These are phyloP conservation scores for Porpolomopsis calyptriformis DNA, from an alignment of 768 basidiomycete species.

Conservation along the genomic window DNA sequence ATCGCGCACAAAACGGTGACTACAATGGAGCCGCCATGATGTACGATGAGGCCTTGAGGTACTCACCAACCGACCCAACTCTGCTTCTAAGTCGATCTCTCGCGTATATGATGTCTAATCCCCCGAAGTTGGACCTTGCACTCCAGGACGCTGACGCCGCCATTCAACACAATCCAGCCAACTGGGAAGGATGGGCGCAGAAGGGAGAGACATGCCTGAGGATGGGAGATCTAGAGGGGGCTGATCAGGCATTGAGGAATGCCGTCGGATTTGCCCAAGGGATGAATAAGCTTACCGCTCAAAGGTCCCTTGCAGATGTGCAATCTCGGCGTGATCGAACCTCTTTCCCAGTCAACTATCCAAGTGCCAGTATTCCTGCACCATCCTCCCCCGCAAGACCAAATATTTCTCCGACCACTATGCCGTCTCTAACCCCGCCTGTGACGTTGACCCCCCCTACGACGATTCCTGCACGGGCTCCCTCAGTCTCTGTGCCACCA, in stretches of 20 bases:
- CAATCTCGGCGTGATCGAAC: background rate
- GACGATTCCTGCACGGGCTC: background rate
- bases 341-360: background rate
- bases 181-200: conserved; percentile 4
- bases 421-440: background rate
- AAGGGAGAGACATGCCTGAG: conserved; percentile 1
- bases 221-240: background rate
- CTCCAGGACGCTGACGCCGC: conserved; percentile 4
- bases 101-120: conserved; percentile 2
- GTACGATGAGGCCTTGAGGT: conserved; percentile 1
- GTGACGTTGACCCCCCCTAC: background rate
- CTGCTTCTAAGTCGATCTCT: conserved; percentile 2
- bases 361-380: background rate
- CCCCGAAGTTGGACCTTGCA: conserved; percentile 2
- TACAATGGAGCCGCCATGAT: background rate
- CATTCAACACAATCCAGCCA: conserved; percentile 2
- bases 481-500: background rate
- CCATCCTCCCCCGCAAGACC: background rate
- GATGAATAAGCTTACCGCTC: background rate
- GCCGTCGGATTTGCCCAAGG: conserved; percentile 4
- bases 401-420: background rate
- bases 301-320: conserved; percentile 2
- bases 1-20: conserved; percentile 2
- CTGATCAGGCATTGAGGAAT: conserved; percentile 1
- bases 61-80: conserved; percentile 1